Percentiles rank a stretch among this genome's conserved stretches.
Evolutionary conservation across 345 rosid species (phyloP).

Genomic region (Bruguiera parviflora): DNA sequence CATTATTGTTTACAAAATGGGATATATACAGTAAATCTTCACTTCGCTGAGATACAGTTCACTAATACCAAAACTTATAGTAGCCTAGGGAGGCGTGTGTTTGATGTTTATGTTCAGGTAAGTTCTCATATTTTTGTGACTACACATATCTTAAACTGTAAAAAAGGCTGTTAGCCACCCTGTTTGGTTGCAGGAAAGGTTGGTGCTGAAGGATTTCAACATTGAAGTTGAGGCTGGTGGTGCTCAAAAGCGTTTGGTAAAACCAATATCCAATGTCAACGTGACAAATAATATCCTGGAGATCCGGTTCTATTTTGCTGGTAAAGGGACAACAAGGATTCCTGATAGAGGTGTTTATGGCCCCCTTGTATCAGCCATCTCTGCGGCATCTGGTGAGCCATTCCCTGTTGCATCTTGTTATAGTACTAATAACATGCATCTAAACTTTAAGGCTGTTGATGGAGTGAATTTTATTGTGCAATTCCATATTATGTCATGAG

Average conservation of each 20-base stretch:
- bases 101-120: constrained; percentile 66
- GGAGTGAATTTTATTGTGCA: too few species aligned
- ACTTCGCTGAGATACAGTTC: constrained; percentile 62
- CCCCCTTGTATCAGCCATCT: constrained; percentile 27
- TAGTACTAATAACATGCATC: too few species aligned
- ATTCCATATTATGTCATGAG: too few species aligned
- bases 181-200: constrained; percentile 18
- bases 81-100: constrained; percentile 58
- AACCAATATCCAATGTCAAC: constrained; percentile 13
- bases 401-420: not conserved
- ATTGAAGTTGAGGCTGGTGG: constrained; percentile 23
- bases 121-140: constrained; percentile 7
- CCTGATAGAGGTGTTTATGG: constrained; percentile 26
- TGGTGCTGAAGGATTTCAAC: constrained; percentile 19
- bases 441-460: too few species aligned
- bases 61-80: constrained; percentile 39
- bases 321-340: constrained; percentile 28
- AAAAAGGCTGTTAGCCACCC: not conserved
- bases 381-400: constrained; percentile 22
- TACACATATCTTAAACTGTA: not conserved
- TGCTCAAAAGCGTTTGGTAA: constrained; percentile 16
- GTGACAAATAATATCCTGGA: constrained; percentile 22
- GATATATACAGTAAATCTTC: constrained; percentile 42
- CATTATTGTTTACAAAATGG: constrained; percentile 64
- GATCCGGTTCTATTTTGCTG: constrained; percentile 25